Base-by-base conservation (phyloP, 805 yeast genomes). In the Barnettozyma botsteinii region DNA sequence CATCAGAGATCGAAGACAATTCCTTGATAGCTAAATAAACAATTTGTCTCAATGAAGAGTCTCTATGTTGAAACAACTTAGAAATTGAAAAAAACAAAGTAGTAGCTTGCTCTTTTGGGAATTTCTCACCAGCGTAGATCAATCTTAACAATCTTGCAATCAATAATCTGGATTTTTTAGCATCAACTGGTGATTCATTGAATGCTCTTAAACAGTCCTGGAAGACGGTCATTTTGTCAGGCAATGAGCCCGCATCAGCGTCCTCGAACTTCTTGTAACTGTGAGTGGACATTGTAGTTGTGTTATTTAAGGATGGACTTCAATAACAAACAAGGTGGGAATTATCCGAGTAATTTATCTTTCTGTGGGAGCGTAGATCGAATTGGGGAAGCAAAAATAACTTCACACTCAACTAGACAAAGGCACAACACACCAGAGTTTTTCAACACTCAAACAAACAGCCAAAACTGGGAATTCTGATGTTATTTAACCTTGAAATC, bases 161-260 rank as follows among this genome's bases (percentile, higher is more conserved):
- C 58, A 91, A 68, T 43, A 70, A 61, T 53, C 98, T 85, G 58
- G 96, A 88, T 64, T 83, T 83, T 53, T 81, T 83, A 21, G 97
- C 85, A 54, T 85, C 81, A 44, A 89, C 82, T 10, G 95, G 95
- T 32, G 93, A 75, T 48, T 89, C 86, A 67, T 89, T 91, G 74
- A 93, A 93, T 45, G 85, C 89, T 51, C 85, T 85, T 57, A 86
- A 69, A 70, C 97, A 89, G 61, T 89, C 96, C 66, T 93, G 98
- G 63, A 84, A 91, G 47, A 93, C 89, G 10, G 96, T 82, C 98
- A 93, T 93, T 66, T 89, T 89, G 66, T 93, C 98, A 41, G 95
- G 94, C 52, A 75, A 62, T 25, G 72, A 67, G 42, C 81, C 79
- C 36, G 82, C 69, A 50, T 74, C 85, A 41, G 75, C 59, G 59